phyloP scores from a whole-genome alignment of 257 asterid species.

The Salvia rosmarinus region DNA sequence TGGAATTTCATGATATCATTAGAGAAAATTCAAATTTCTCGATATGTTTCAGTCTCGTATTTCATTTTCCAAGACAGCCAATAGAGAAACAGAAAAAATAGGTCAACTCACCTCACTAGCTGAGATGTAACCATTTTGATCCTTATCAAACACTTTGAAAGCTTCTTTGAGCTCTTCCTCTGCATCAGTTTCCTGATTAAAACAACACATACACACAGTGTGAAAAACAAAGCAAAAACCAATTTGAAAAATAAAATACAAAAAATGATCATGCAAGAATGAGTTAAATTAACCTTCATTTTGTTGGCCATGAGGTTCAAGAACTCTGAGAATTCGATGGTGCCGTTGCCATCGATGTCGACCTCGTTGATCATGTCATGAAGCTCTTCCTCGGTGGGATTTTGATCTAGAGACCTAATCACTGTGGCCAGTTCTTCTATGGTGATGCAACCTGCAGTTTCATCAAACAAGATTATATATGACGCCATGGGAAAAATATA shows the following conservation, averaged over 20 bases:
- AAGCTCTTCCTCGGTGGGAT: conserved; percentile 51
- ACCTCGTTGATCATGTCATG: conserved; percentile 55
- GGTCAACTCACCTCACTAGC: conserved; percentile 46
- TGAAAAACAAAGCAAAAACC: background rate
- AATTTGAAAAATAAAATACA: background rate
- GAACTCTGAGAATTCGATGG: conserved; percentile 55
- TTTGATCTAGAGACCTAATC: conserved; percentile 47
- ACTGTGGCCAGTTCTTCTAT: conserved; percentile 51
- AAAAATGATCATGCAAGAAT: background rate
- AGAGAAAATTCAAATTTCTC: too few relatives aligned
- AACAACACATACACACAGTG: background rate
- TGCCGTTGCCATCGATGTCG: conserved; percentile 53
- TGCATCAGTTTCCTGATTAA: conserved; percentile 46
- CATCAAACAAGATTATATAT: background rate
- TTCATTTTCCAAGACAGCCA: background rate
- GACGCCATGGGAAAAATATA: background rate
- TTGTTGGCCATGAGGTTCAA: conserved; percentile 53
- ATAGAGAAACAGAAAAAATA: background rate
- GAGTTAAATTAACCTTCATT: conserved; percentile 42
- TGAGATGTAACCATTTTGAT: conserved; percentile 53
- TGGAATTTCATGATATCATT: too few relatives aligned
- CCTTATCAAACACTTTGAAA: conserved; percentile 55
- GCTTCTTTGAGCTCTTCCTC: conserved; percentile 56
- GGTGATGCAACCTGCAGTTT: conserved; percentile 49
- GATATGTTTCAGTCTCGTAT: background rate